Conservation (phyloP, 805 yeast species). For the Pichia rugopelliculosa region DNA sequence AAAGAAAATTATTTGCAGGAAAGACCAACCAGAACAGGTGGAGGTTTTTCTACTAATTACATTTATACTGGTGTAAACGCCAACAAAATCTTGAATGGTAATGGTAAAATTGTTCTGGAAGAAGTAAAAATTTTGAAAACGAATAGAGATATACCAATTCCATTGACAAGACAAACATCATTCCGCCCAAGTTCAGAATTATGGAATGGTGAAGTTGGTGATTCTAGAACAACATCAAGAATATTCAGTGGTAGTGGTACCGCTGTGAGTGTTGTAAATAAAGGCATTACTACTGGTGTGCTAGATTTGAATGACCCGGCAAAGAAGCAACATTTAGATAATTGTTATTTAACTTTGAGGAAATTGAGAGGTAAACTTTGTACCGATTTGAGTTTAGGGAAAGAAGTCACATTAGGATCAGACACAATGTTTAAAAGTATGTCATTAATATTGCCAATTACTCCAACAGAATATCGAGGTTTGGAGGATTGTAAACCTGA, state of each 20-base stretch:
- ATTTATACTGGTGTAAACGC: constrained; percentile 58
- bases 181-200: constrained; percentile 11
- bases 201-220: constrained; percentile 1
- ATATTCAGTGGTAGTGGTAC: constrained; percentile 6
- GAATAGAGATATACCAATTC: background rate
- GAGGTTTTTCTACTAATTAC: constrained; percentile 80
- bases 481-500: constrained; percentile 30
- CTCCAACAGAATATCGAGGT: constrained; percentile 37
- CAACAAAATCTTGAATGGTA: constrained; percentile 32
- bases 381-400: constrained; percentile 31
- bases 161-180: constrained; percentile 3
- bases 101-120: constrained; percentile 23
- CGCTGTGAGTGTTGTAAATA: background rate
- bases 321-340: constrained; percentile 24
- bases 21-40: constrained; percentile 54
- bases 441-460: constrained; percentile 48
- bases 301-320: constrained; percentile 15
- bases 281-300: constrained; percentile 14
- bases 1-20: constrained; percentile 62
- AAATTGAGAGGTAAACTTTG: constrained; percentile 36
- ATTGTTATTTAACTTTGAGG: constrained; percentile 29
- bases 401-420: constrained; percentile 30
- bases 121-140: background rate
- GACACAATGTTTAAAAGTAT: constrained; percentile 43
- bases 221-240: background rate